These are phyloP conservation scores for Epipyxis sp. DNA, from an alignment of 108 stramenopile species.

Conservation along the genomic window DNA sequence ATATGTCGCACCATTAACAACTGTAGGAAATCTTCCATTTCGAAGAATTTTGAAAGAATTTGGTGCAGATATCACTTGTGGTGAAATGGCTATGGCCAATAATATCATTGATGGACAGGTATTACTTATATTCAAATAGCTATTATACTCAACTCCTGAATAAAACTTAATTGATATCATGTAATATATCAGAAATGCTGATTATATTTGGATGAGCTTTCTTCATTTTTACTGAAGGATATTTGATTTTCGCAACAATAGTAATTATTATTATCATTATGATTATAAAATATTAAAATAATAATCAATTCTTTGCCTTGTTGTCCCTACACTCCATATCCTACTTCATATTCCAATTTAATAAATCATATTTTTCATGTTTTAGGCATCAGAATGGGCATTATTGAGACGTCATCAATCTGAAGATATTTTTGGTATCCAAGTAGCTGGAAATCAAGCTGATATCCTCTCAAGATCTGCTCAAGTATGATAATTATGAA, in stretches of 20 bases:
- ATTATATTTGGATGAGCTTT: background rate
- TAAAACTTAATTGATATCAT: constrained; percentile 4
- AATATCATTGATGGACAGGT: constrained; percentile 76
- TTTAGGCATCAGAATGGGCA: constrained; percentile 86
- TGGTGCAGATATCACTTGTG: constrained; percentile 97
- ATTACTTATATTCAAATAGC: too few species aligned
- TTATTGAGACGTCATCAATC: constrained; percentile 79
- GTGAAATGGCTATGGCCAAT: constrained; percentile 91
- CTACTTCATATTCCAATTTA: too few species aligned
- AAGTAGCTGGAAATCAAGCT: constrained; percentile 78
- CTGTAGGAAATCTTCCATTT: constrained; percentile 96
- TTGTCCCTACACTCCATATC: too few species aligned
- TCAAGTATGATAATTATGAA: constrained; percentile 50
- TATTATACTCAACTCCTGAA: too few species aligned
- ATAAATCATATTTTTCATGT: too few species aligned
- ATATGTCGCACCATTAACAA: constrained; percentile 96
- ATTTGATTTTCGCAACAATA: too few species aligned
- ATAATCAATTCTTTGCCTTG: constrained; percentile 9
- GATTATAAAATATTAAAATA: too few species aligned
- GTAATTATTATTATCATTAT: too few species aligned
- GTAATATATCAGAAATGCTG: constrained; percentile 16
- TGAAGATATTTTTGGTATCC: constrained; percentile 95
- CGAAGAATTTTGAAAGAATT: constrained; percentile 86
- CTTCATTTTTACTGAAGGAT: too few species aligned
- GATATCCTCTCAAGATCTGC: constrained; percentile 75